Evolutionary conservation across 768 basidiomycete species (phyloP), one percentile per base, ranked within the genome.

Genomic region (Boletus patriciae): DNA sequence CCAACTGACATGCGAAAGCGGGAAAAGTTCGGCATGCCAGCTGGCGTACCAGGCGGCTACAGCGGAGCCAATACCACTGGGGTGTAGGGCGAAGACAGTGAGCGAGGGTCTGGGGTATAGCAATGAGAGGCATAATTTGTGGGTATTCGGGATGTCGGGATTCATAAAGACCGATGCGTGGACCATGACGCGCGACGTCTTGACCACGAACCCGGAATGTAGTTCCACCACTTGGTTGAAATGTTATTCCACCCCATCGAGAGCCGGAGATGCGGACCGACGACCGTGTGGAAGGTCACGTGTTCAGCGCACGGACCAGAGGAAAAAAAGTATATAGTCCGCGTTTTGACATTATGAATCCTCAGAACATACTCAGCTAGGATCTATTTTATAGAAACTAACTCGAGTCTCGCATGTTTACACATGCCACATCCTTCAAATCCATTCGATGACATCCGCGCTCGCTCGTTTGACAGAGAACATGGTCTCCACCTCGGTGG

Each of bases 341-440:
- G 46, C 1, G 36, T 1, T 1, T 34, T 33, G 16, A 44, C 56
- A 51, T 21, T 0, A 15, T 63, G 63, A 66, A 70, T 76, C 82
- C 67, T 76, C 62, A 86, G 84, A 85, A 84, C 83, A 85, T 85
- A 86, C 84, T 85, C 84, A 83, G 82, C 80, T 83, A 86, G 84
- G 84, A 85, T 86, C 84, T 86, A 82, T 86, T 85, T 69, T 84
- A 85, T 83, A 86, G 84, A 82, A 83, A 83, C 83, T 84, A 81
- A 85, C 84, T 73, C 82, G 83, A 83, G 83, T 86, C 83, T 84
- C 81, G 85, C 84, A 86, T 84, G 83, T 85, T 83, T 84, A 85
- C 77, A 79, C 83, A 83, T 86, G 84, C 83, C 83, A 69, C 80
- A 80, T 80, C 75, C 78, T 83, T 84, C 80, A 83, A 79, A 78